Evolutionary conservation across 495 filamentous ascomycete genomes (phyloP).

Genomic region (Penicillium turbatum): DNA sequence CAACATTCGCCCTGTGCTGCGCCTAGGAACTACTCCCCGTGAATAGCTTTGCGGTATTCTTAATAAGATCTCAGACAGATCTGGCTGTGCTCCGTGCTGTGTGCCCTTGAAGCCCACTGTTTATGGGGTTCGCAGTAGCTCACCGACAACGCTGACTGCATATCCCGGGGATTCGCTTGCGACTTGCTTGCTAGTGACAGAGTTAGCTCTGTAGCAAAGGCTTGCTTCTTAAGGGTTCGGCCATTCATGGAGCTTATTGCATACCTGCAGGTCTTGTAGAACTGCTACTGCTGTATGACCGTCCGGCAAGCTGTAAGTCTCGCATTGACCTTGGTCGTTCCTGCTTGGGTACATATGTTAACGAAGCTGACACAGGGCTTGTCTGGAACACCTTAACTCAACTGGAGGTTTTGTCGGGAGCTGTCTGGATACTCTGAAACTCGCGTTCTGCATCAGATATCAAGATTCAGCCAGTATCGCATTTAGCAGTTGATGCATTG

Average conservation of each 20-base stretch:
- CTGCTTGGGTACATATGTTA: background rate
- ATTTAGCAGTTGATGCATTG: background rate
- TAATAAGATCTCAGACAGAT: background rate
- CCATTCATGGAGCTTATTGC: background rate
- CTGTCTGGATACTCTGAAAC: background rate
- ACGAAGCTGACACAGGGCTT: background rate
- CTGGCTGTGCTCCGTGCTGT: background rate
- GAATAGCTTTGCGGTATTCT: background rate
- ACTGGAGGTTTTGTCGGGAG: background rate
- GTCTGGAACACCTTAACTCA: background rate
- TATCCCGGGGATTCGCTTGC: background rate
- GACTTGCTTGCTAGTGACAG: background rate
- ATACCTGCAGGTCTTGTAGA: background rate
- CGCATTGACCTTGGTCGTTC: background rate
- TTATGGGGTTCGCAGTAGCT: background rate
- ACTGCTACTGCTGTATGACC: background rate
- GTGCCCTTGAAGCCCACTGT: background rate
- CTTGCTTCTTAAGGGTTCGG: background rate
- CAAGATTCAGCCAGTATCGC: background rate
- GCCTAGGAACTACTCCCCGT: background rate
- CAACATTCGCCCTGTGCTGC: conserved; percentile 1
- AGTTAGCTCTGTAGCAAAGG: background rate
- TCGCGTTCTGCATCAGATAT: background rate
- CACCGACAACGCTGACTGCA: background rate
- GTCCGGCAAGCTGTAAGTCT: background rate